Percentiles rank a stretch among this genome's conserved stretches.
These are phyloP conservation scores for Rutstroemia sp. DNA, from an alignment of 2,329 filamentous ascomycete species.

Conservation along the genomic window DNA sequence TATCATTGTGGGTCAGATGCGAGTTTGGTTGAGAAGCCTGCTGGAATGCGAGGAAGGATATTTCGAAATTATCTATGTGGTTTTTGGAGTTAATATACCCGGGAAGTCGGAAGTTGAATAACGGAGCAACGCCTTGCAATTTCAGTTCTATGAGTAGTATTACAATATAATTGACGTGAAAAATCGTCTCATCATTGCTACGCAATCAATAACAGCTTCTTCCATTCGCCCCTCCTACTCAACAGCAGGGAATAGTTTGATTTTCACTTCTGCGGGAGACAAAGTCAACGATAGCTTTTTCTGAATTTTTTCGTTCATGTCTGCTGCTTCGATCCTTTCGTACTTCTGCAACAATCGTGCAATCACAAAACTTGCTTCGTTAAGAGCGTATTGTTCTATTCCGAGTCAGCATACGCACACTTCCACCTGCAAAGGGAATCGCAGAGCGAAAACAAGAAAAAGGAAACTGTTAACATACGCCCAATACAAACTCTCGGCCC, in stretches of 20 bases:
- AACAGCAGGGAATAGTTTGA: conserved; percentile 15
- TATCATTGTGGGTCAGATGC: no score
- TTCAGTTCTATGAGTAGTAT: no score
- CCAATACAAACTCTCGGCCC: conserved; percentile 67
- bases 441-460: not conserved
- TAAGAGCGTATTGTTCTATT: conserved; percentile 28
- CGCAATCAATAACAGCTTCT: no score
- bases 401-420: not conserved
- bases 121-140: no score
- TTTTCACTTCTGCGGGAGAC: conserved; percentile 17
- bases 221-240: not conserved
- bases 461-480: conserved; percentile 26
- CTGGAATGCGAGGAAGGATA: no score
- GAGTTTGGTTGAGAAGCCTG: no score
- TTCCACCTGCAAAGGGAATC: not conserved
- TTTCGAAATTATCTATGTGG: no score
- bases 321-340: conserved; percentile 18
- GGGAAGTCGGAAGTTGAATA: not conserved
- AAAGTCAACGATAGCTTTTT: conserved; percentile 18
- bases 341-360: conserved; percentile 28
- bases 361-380: conserved; percentile 28
- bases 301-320: conserved; percentile 9
- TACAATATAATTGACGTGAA: no score
- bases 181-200: no score
- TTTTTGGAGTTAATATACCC: not conserved